Evolutionary conservation across 805 yeast species (phyloP), one percentile per base, ranked within the genome.

Genomic region (Kurtzmaniella cleridarum): DNA sequence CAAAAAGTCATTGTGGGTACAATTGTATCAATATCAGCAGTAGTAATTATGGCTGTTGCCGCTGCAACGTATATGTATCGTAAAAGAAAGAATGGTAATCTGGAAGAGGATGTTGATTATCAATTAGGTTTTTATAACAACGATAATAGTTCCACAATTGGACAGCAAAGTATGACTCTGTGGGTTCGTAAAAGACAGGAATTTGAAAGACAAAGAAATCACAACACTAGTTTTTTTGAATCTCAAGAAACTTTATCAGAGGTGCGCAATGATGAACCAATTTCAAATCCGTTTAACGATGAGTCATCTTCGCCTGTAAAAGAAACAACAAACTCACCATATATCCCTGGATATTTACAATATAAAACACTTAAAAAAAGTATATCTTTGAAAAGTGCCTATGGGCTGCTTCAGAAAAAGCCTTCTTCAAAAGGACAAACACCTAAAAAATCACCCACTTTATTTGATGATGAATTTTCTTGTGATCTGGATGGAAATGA

Each of bases 111-210:
- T 5, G 45, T 51, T 27, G 57, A 60, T 37, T 55, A 60, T 42
- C 62, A 60, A 24, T 52, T 60, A 34, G 65, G 59, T n/a, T 54
- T 54, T 36, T 59, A 54, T 45, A 20, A 42, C 23, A 57, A 59
- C 42, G 72, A 68, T 39, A 52, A 61, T 2, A 51, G 43, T 26
- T 62, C 68, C 2, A 66, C 73, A 0, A 46, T 68, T 26, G 81
- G 73, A 36, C 71, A 60, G 20, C 56, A 69, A 8, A 74, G 79
- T 3, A 69, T 76, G 17, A 70, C 69, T 42, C 72, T 78, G 16
- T 76, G 80, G 80, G 66, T 68, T 32, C 60, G 66, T 23, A 76
- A 76, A 49, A 54, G 79, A 44, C 70, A 69, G 39, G 69, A 69
- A 40, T 75, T 60, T 44, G 78, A 70, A 46, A 45, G 50, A 26